phyloP scores from a whole-genome alignment of 2,329 filamentous ascomycete species.

The Mycocentrospora acerina region DNA sequence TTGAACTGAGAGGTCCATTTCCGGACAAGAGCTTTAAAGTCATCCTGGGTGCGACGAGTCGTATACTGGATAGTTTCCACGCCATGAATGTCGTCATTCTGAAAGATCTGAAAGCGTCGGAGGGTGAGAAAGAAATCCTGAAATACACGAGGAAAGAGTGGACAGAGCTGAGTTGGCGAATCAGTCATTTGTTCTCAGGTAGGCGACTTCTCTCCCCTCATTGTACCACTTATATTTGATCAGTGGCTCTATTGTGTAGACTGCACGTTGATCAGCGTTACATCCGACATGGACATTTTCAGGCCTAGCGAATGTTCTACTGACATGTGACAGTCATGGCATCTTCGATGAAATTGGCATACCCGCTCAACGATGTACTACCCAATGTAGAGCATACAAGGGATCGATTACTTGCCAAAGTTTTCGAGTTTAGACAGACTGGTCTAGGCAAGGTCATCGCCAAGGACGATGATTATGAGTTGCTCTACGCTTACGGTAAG shows the following conservation, averaged over 20 bases:
- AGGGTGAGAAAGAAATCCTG: constrained; percentile 79
- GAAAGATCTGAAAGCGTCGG: constrained; percentile 72
- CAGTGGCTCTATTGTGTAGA: too few relatives aligned
- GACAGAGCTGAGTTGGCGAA: constrained; percentile 77
- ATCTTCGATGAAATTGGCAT: constrained; percentile 90
- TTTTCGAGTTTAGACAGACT: constrained; percentile 81
- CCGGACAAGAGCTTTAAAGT: constrained; percentile 70
- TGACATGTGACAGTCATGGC: constrained; percentile 65
- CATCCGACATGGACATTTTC: too few relatives aligned
- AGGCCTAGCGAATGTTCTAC: background rate
- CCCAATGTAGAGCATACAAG: constrained; percentile 79
- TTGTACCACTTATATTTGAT: constrained; percentile 8
- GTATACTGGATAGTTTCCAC: constrained; percentile 90
- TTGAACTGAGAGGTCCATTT: constrained; percentile 85
- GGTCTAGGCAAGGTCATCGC: constrained; percentile 54
- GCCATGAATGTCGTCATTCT: constrained; percentile 92
- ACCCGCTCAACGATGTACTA: constrained; percentile 84
- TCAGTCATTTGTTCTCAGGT: constrained; percentile 79
- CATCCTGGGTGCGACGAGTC: constrained; percentile 77
- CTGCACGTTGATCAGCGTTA: background rate
- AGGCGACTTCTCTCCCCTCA: constrained; percentile 18
- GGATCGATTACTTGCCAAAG: constrained; percentile 80
- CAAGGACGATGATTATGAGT: constrained; percentile 80
- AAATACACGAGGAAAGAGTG: constrained; percentile 78
- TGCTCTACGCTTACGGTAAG: constrained; percentile 86